A percentile compares a stretch with the other conserved stretches of the same genome.
phyloP scores from a whole-genome alignment of 495 filamentous ascomycete genomes.

The Aspergillus bertholletiae region DNA sequence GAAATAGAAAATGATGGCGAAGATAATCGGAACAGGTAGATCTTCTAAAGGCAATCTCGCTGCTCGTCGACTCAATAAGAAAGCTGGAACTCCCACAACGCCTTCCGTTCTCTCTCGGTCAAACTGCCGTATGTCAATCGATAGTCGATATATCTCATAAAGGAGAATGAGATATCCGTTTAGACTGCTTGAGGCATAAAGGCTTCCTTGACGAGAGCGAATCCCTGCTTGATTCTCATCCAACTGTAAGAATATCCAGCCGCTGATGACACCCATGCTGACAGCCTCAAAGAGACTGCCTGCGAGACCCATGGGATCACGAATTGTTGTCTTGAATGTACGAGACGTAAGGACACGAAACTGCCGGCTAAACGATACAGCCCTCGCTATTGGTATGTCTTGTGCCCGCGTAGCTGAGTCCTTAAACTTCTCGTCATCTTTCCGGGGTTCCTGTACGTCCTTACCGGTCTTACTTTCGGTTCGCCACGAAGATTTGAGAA shows the following conservation, averaged over 20 bases:
- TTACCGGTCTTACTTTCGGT: not conserved
- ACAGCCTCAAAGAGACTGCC: conserved; percentile 63
- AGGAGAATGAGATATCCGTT: conserved; percentile 72
- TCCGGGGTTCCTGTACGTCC: not conserved
- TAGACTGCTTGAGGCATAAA: conserved; percentile 63
- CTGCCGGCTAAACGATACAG: conserved; percentile 51
- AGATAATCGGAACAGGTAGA: conserved; percentile 63
- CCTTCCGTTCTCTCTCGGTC: conserved; percentile 70
- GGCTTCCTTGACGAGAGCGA: conserved; percentile 58
- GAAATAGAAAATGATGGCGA: conserved; percentile 67
- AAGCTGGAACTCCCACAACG: conserved; percentile 63
- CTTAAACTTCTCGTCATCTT: not conserved
- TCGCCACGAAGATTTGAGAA: conserved; percentile 53
- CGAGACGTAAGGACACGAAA: conserved; percentile 60
- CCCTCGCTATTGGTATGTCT: not conserved
- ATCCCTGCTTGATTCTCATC: conserved; percentile 55
- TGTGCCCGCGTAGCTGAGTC: conserved; percentile 1
- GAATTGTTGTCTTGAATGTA: conserved; percentile 60
- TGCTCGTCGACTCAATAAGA: conserved; percentile 60
- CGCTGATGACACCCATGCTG: conserved; percentile 62
- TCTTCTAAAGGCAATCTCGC: conserved; percentile 66
- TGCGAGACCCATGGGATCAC: conserved; percentile 69
- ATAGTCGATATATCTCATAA: conserved; percentile 69
- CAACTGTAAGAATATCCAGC: conserved; percentile 66
- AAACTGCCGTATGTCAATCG: conserved; percentile 67